Conservation (phyloP, 345 rosid species). For the Clausena lansium region DNA sequence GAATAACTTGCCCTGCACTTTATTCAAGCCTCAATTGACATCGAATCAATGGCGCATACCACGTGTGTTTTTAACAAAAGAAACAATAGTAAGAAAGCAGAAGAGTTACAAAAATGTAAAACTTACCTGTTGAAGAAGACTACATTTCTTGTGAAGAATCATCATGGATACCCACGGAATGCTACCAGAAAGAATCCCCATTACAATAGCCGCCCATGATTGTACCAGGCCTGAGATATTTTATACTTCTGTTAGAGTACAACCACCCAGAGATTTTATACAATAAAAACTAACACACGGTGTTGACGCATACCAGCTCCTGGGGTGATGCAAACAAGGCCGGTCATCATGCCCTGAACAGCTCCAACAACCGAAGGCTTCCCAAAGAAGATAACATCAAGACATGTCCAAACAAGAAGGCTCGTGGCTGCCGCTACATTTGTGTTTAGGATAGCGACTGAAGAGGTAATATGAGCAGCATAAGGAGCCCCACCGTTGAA, state of each 20-base stretch:
- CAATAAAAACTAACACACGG: too few species aligned
- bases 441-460: constrained; percentile 78
- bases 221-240: constrained; percentile 67
- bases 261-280: too few species aligned
- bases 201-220: constrained; percentile 86
- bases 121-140: constrained; percentile 61
- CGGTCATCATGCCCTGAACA: constrained; percentile 94
- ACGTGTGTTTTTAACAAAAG: background rate
- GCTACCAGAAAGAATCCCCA: constrained; percentile 79
- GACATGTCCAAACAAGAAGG: constrained; percentile 84
- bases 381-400: constrained; percentile 80
- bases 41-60: background rate
- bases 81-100: too few species aligned
- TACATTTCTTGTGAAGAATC: constrained; percentile 75
- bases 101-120: too few species aligned
- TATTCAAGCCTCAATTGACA: background rate
- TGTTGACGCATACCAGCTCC: constrained; percentile 61
- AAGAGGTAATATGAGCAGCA: constrained; percentile 70
- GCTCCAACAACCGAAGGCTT: constrained; percentile 95
- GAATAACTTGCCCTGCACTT: background rate
- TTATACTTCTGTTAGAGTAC: too few species aligned
- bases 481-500: constrained; percentile 96
- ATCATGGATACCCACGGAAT: constrained; percentile 96
- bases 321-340: constrained; percentile 82
- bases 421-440: constrained; percentile 87